These are phyloP conservation scores for Uncinocarpus reesii DNA, from an alignment of 2,329 filamentous ascomycete species.

Conservation along the genomic window DNA sequence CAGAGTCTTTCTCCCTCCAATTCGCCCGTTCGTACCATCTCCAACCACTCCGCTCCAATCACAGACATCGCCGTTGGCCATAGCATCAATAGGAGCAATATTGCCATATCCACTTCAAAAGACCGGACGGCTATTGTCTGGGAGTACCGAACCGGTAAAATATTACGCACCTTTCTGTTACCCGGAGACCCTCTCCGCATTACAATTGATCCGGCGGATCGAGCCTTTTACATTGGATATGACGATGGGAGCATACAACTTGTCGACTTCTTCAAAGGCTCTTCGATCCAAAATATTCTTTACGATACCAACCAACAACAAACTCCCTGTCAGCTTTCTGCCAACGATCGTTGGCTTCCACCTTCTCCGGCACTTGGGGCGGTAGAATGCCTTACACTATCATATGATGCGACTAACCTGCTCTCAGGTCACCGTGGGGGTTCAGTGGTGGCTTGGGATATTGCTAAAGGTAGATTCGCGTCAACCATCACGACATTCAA, in stretches of 20 bases:
- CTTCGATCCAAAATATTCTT: conserved; percentile 34
- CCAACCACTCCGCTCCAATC: conserved; percentile 53
- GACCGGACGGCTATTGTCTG: conserved; percentile 87
- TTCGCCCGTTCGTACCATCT: conserved; percentile 64
- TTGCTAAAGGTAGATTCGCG: conserved; percentile 58
- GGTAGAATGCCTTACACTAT: conserved; percentile 59
- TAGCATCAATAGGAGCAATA: conserved; percentile 61
- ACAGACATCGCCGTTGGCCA: conserved; percentile 50
- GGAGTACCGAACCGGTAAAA: conserved; percentile 73
- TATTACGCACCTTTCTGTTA: conserved; percentile 73
- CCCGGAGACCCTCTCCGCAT: conserved; percentile 62
- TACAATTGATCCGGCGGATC: conserved; percentile 68
- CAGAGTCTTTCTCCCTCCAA: conserved; percentile 36
- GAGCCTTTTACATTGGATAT: conserved; percentile 70
- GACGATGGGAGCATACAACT: conserved; percentile 72
- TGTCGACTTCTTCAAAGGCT: conserved; percentile 58
- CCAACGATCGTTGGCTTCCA: conserved; percentile 40
- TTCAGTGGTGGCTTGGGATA: conserved; percentile 70
- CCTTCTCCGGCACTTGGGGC: conserved; percentile 55
- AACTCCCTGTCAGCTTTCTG: conserved; percentile 33
- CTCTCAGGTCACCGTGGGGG: conserved; percentile 74
- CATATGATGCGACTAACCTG: conserved; percentile 70
- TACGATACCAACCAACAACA: conserved; percentile 29
- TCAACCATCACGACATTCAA: conserved; percentile 62
- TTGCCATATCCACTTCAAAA: conserved; percentile 71